Percentiles rank a stretch among this genome's conserved stretches.
Conservation (phyloP, 495 filamentous ascomycete genomes). For the Xylaria scruposa region DNA sequence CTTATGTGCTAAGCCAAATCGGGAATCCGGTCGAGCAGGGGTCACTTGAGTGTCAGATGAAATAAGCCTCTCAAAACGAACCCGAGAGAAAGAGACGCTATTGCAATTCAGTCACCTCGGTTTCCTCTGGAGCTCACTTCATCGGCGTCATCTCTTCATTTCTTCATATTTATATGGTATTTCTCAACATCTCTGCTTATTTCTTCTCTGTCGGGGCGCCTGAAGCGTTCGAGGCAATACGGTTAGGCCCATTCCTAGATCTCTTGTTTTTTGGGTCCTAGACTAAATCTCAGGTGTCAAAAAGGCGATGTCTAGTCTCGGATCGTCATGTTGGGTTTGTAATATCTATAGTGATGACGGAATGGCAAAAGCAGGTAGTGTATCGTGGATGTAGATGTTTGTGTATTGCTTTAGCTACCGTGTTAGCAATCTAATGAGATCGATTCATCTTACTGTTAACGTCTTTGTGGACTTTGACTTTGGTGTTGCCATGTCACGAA, state of each 20-base stretch:
- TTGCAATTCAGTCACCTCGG: background rate
- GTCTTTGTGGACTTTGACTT: background rate
- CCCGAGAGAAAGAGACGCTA: background rate
- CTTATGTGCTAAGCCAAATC: background rate
- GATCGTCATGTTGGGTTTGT: background rate
- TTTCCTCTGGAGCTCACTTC: background rate
- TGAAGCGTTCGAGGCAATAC: background rate
- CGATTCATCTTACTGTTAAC: background rate
- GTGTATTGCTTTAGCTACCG: background rate
- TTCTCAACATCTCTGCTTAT: background rate
- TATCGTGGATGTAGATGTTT: background rate
- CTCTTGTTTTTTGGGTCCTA: background rate
- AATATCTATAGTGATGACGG: background rate
- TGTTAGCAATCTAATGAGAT: conserved; percentile 14
- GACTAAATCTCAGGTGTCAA: background rate
- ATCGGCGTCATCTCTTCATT: background rate
- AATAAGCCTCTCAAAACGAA: background rate
- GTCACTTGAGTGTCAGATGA: background rate
- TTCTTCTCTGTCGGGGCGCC: background rate
- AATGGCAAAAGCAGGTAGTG: background rate
- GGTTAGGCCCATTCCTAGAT: background rate
- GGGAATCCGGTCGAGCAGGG: background rate
- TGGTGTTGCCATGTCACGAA: background rate
- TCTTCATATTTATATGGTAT: background rate
- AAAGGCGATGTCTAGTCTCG: background rate